These are phyloP conservation scores for Fusarium sp. DNA, from an alignment of 2,329 filamentous ascomycete species.

Conservation along the genomic window DNA sequence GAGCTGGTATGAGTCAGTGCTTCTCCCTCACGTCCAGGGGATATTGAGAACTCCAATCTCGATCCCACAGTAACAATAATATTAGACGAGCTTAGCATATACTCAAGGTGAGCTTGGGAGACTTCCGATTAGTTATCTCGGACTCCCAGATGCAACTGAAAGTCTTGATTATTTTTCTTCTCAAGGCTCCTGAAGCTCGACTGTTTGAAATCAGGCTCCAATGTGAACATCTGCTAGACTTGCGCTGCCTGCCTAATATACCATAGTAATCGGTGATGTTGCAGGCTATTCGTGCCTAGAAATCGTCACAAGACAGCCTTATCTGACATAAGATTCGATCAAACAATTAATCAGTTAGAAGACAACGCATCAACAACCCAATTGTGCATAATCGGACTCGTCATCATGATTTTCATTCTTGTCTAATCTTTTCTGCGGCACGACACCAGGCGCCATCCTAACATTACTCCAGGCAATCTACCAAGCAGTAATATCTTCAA, in stretches of 20 bases:
- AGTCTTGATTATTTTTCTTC: background rate
- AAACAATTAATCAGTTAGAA: background rate
- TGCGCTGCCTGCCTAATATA: background rate
- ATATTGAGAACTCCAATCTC: background rate
- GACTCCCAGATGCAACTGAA: background rate
- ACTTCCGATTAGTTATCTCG: background rate
- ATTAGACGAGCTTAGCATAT: background rate
- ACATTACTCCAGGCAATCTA: conserved; percentile 54
- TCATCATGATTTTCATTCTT: conserved; percentile 9
- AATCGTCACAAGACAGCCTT: background rate
- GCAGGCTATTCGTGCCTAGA: background rate
- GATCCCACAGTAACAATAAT: background rate
- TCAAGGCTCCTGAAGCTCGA: background rate
- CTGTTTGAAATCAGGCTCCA: background rate
- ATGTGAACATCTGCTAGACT: background rate
- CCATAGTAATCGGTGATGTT: background rate
- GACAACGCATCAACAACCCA: background rate
- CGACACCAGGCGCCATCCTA: background rate
- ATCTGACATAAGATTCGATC: background rate
- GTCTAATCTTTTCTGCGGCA: background rate
- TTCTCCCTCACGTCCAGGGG: background rate
- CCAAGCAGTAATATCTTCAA: conserved; percentile 96
- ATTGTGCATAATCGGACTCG: background rate
- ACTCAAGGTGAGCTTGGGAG: background rate
- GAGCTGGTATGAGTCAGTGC: conserved; percentile 6